Conservation (phyloP, 2,329 filamentous ascomycete genomes). For the Beauveria pseudobassiana region DNA sequence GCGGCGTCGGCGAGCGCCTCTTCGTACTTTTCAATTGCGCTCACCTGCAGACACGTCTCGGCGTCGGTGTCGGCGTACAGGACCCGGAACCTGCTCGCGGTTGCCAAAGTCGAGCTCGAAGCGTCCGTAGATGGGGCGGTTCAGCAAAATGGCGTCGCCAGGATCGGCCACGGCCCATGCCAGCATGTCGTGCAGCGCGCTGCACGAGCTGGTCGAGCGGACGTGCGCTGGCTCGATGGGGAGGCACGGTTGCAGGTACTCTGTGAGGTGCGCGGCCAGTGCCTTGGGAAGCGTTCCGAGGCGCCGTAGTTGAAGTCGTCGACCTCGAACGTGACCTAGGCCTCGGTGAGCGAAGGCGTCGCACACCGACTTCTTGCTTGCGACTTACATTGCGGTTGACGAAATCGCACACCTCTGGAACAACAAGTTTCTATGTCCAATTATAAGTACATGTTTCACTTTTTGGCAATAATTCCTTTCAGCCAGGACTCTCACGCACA, state of each 20-base stretch:
- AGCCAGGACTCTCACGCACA: slow-evolving; percentile 13
- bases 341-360: background rate
- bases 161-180: slow-evolving; percentile 31
- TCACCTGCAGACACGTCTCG: slow-evolving; percentile 35
- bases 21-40: slow-evolving; percentile 38
- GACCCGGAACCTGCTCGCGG: slow-evolving; percentile 32
- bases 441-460: background rate
- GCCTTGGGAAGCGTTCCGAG: slow-evolving; percentile 25
- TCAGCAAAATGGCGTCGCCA: slow-evolving; percentile 32
- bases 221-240: slow-evolving; percentile 25
- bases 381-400: slow-evolving; percentile 24
- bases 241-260: slow-evolving; percentile 25
- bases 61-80: slow-evolving; percentile 38
- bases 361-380: background rate
- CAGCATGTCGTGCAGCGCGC: slow-evolving; percentile 32
- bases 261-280: slow-evolving; percentile 30
- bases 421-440: slow-evolving; percentile 29
- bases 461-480: background rate
- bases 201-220: slow-evolving; percentile 27
- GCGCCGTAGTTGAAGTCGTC: slow-evolving; percentile 30
- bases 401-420: slow-evolving; percentile 25
- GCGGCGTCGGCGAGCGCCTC: slow-evolving; percentile 29
- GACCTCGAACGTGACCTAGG: slow-evolving; percentile 20
- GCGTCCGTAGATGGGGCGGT: slow-evolving; percentile 37
- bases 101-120: slow-evolving; percentile 42